Evolutionary conservation across 2,329 filamentous ascomycete genomes (phyloP), one percentile per base, ranked within the genome.

Genomic region (Colletotrichum magnum): DNA sequence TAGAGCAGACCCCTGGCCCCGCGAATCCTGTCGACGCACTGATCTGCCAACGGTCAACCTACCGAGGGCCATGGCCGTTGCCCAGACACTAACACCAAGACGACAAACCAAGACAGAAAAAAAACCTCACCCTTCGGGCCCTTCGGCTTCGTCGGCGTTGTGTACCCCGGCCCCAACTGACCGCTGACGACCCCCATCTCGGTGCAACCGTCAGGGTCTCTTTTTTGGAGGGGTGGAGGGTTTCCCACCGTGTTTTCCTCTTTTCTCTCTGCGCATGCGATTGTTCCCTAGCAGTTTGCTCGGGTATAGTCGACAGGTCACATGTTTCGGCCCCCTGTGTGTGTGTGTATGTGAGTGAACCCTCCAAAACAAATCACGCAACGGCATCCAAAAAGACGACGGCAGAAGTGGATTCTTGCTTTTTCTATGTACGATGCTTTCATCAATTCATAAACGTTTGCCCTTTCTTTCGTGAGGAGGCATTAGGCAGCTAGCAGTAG

Each of bases 21-120:
- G 43, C 60, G n/a, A 58, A 58, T 50, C 28, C 56, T 50, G 52
- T 32, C 18, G 18, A 47, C 16, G 21, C 54, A 39, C 41, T 24
- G 7, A 15, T 56, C 60, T 57, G 28, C 41, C 60, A 50, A 21
- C 26, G 45, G 45, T 43, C 45, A 18, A 48, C 16, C 45, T 21
- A n/a, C 54, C 43, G n/a, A 50, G 48, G 57, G 57, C 32, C 32
- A 36, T n/a, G 3, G 10, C 43, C 47, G 48, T 59, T 24, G 57
- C 43, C 16, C 26, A 47, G 50, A 36, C 32, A 36, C 32, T 36
- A 36, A 36, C 32, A 36, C 7, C 2, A 36, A 10, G 32, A 36
- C 32, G 9, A 10, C 21, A 24, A 24, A 4, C 2, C 21, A 12
- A 36, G 32, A 24, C 21, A 36, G 32, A 36, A 36, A 36, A 32